Conservation (phyloP, 306 rosid genomes). For the Senna siamea region DNA sequence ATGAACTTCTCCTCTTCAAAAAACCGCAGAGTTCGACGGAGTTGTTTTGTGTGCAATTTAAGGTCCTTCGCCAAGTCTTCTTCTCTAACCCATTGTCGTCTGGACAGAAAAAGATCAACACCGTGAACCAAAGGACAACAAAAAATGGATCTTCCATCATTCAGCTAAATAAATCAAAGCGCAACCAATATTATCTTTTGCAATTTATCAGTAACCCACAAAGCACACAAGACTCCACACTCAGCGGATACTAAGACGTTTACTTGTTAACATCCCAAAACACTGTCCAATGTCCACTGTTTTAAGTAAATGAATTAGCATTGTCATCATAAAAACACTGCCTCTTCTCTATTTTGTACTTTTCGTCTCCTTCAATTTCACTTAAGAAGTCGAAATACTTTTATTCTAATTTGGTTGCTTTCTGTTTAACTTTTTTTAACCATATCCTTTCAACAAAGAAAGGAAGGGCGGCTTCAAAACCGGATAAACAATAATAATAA, state of each 20-base stretch:
- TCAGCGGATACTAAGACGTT: background rate
- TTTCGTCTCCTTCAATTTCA: conserved; percentile 8
- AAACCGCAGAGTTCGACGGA: conserved; percentile 79
- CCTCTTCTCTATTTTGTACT: background rate
- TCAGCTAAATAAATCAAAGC: conserved; percentile 14
- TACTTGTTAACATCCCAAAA: background rate
- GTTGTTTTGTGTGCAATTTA: conserved; percentile 86
- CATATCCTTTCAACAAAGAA: background rate
- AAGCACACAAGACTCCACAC: conserved; percentile 10
- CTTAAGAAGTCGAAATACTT: conserved; percentile 11
- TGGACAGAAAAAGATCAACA: conserved; percentile 26
- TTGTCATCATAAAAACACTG: background rate
- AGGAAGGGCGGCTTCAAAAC: conserved; percentile 23
- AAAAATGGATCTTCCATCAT: conserved; percentile 6
- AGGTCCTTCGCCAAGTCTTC: conserved; percentile 98
- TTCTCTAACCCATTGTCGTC: conserved; percentile 97
- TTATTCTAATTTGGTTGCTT: conserved; percentile 3
- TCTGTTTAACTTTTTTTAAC: background rate
- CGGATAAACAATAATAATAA: background rate
- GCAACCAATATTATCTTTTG: background rate
- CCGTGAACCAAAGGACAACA: conserved; percentile 19
- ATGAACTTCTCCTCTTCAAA: conserved; percentile 95
- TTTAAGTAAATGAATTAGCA: background rate
- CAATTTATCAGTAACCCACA: conserved; percentile 1
- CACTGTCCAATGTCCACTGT: background rate